phyloP scores from a whole-genome alignment of 148 eudicot genomes.

The Nepenthes gracilis region DNA sequence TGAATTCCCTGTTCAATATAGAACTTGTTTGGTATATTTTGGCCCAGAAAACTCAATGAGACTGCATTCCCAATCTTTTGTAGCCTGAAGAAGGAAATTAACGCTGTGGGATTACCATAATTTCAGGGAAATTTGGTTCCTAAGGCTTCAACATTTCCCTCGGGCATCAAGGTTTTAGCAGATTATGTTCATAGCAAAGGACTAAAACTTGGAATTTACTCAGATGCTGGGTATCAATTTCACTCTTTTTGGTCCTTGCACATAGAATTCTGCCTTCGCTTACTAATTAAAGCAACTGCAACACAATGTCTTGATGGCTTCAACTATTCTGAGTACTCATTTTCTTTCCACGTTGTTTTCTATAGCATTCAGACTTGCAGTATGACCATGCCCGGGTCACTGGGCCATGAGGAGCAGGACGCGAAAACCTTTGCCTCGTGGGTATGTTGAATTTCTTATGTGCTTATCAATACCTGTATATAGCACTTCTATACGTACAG shows the following conservation, averaged over 20 bases:
- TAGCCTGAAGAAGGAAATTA: not conserved
- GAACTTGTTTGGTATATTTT: too few relatives aligned
- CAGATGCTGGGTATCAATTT: conserved; percentile 62
- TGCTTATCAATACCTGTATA: not conserved
- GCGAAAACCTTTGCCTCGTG: conserved; percentile 83
- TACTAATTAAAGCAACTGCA: not conserved
- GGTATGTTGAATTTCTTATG: conserved; percentile 24
- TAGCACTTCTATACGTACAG: not conserved
- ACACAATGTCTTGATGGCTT: too few relatives aligned
- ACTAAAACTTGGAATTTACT: conserved; percentile 72
- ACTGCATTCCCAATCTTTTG: not conserved
- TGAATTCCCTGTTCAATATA: not conserved
- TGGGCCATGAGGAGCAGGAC: conserved; percentile 70
- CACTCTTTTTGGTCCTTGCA: not conserved
- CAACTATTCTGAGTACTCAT: too few relatives aligned
- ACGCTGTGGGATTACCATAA: too few relatives aligned
- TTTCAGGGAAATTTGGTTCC: conserved; percentile 57
- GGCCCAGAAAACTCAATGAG: too few relatives aligned
- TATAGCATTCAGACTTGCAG: conserved; percentile 63
- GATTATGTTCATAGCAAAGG: conserved; percentile 83
- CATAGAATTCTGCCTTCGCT: not conserved
- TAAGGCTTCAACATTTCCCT: conserved; percentile 54
- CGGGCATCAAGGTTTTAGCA: conserved; percentile 79
- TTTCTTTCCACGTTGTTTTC: not conserved
- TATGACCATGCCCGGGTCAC: conserved; percentile 69